phyloP scores from a whole-genome alignment of 805 yeast species.

The Kuraishia hungarica region DNA sequence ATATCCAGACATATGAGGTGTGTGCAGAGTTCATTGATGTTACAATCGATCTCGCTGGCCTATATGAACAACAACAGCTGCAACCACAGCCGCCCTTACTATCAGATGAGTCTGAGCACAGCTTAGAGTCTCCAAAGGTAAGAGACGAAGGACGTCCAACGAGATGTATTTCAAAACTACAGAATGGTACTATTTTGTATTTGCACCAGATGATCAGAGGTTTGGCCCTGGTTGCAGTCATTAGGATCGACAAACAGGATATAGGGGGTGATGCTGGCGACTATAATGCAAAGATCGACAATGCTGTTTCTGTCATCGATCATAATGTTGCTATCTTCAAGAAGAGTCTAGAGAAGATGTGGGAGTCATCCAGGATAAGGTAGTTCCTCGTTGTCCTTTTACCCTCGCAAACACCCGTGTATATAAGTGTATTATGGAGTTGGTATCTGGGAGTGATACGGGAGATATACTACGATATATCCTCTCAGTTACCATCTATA shows the following conservation, averaged over 20 bases:
- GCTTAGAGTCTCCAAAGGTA: background rate
- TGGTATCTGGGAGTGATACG: no score
- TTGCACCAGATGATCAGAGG: conserved; percentile 91
- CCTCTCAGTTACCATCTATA: no score
- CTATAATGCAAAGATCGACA: conserved; percentile 17
- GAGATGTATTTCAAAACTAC: conserved; percentile 63
- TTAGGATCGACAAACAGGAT: conserved; percentile 53
- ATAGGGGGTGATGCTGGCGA: conserved; percentile 30
- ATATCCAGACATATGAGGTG: conserved; percentile 89
- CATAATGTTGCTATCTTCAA: conserved; percentile 81
- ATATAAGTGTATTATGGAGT: no score
- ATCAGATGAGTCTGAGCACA: background rate
- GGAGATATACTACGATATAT: no score
- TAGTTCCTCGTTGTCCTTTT: background rate
- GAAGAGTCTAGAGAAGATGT: conserved; percentile 65
- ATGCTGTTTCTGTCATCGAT: conserved; percentile 62
- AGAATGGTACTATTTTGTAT: conserved; percentile 78
- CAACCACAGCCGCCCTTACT: background rate
- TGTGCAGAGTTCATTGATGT: conserved; percentile 97
- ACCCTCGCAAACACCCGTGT: background rate
- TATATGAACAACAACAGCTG: conserved; percentile 32
- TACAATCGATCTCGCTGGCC: conserved; percentile 76
- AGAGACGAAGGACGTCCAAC: conserved; percentile 12
- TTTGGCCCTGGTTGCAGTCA: conserved; percentile 80
- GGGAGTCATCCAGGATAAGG: conserved; percentile 36